Base-by-base conservation (phyloP, 306 rosid species). In the Dalbergia cochinchinensis region DNA sequence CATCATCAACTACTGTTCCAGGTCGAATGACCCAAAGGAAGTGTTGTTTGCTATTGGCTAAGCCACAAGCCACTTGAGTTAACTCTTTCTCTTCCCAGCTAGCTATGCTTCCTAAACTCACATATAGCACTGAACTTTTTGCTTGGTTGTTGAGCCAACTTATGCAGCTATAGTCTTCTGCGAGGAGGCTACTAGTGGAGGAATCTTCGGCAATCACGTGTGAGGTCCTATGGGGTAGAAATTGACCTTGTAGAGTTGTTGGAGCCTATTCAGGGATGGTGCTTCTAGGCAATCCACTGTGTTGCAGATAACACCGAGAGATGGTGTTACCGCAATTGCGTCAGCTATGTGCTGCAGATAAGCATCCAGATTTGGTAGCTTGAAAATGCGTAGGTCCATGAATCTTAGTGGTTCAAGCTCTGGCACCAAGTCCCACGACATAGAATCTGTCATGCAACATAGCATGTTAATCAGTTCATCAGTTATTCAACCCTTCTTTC, bases 61-160 rank as follows among this genome's bases (percentile, higher is more conserved):
- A 68, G 0, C 94, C 94, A 42, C 77, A 80, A 7, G 91, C 91
- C 69, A 87, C 88, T 80, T 89, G 85, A 0, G 70, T 73, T 11
- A 85, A 33, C 54, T 85, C 91, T 11, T 83, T 77, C 66, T 83
- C 84, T 0, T 78, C 72, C 65, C 90, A 73, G 14, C 85, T 81
- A 2, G 87, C 91, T 59, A 91, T 26, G 83, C 90, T 91, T 14
- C 97, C 97, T 33, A 83, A 65, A 59, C 91, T 89, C 79, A 87
- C 75, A 60, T 87, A 87, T 34, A 85, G 3, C 11, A 87, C 82
- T 0, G 88, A 85, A 18, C 76, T 10, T 54, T 2, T 44, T 39
- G 18, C 10, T 63, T 85, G 82, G 69, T 76, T 35, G 63, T 85
- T 45, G 4, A 87, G 88, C 88, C 91, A 85, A 0, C 64, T 19